Percentiles rank a stretch among this genome's conserved stretches.
Evolutionary conservation across 129 eudicot species (phyloP).

Genomic region (Flaveria linearis): DNA sequence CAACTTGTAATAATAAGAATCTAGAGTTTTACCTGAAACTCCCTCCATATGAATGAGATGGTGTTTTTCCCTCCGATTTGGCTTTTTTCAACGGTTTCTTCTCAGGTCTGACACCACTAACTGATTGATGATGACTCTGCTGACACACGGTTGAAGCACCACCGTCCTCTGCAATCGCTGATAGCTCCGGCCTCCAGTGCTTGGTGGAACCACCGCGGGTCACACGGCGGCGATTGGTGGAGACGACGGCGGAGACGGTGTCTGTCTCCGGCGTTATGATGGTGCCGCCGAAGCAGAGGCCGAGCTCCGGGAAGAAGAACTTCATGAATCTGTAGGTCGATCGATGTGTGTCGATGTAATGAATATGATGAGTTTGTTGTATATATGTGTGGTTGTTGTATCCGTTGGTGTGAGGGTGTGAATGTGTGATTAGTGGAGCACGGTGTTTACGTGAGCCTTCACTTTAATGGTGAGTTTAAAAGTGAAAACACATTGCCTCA

Average conservation of each 20-base stretch:
- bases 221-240: constrained; percentile 36
- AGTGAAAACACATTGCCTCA: constrained; percentile 29
- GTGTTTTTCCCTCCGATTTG: constrained; percentile 38
- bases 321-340: constrained; percentile 38
- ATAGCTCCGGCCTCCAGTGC: constrained; percentile 61
- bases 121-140: constrained; percentile 8
- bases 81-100: constrained; percentile 38
- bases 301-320: constrained; percentile 49
- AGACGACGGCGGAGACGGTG: constrained; percentile 31
- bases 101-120: constrained; percentile 26
- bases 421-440: background rate
- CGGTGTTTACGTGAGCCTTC: constrained; percentile 29
- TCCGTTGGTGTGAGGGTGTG: background rate
- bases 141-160: constrained; percentile 4
- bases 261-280: constrained; percentile 34
- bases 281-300: constrained; percentile 48
- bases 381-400: background rate
- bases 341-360: background rate
- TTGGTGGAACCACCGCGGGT: constrained; percentile 24
- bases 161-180: constrained; percentile 52
- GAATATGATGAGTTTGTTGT: constrained; percentile 10
- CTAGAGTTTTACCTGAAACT: constrained; percentile 34
- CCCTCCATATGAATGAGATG: constrained; percentile 31
- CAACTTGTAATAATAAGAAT: too few species aligned
- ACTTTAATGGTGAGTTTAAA: constrained; percentile 31